A percentile compares a stretch with the other conserved stretches of the same genome.
Conservation (phyloP, 495 filamentous ascomycete genomes). For the Tuber calosporum region DNA sequence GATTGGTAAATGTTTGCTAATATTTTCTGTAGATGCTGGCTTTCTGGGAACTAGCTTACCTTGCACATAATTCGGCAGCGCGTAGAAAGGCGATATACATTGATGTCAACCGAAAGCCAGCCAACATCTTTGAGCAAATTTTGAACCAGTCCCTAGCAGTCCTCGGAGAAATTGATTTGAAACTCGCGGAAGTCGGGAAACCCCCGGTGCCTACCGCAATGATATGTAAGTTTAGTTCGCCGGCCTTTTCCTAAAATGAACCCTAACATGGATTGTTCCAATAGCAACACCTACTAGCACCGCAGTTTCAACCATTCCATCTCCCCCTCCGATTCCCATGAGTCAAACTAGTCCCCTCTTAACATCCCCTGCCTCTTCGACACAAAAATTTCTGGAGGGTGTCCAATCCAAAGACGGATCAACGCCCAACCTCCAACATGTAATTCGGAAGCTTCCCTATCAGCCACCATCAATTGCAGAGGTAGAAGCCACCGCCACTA, state of each 20-base stretch:
- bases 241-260: not conserved
- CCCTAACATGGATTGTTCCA: constrained; percentile 13
- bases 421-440: constrained; percentile 20
- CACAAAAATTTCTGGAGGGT: constrained; percentile 27
- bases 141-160: constrained; percentile 57
- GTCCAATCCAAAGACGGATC: constrained; percentile 34
- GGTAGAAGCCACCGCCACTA: constrained; percentile 23
- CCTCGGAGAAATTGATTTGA: constrained; percentile 58
- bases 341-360: constrained; percentile 19
- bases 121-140: constrained; percentile 75
- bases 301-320: constrained; percentile 6
- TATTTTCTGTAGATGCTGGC: constrained; percentile 58
- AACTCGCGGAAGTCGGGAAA: constrained; percentile 55
- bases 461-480: constrained; percentile 27
- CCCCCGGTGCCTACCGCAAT: constrained; percentile 38
- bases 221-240: constrained; percentile 15
- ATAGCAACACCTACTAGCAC: constrained; percentile 8
- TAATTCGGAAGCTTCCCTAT: constrained; percentile 24
- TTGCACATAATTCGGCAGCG: constrained; percentile 62
- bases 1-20: not conserved
- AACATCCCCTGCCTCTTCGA: constrained; percentile 7
- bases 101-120: constrained; percentile 76
- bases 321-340: constrained; percentile 31
- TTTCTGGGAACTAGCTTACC: constrained; percentile 81
- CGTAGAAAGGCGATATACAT: constrained; percentile 77